Conservation (phyloP, 768 basidiomycete genomes). For the Trametes elegans region DNA sequence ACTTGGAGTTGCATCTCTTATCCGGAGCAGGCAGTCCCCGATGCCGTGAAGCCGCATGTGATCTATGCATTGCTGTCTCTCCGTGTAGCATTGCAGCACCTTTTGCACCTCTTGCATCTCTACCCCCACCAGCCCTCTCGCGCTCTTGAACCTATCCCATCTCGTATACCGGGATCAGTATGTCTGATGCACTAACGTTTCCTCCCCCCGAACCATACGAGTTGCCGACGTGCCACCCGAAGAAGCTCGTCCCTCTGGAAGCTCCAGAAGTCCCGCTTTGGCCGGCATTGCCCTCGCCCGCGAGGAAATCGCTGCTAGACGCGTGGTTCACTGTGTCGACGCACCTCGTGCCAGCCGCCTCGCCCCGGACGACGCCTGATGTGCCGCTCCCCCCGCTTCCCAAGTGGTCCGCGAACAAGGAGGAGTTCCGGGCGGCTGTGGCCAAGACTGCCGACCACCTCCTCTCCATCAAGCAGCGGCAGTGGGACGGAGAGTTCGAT, state of each 20-base stretch:
- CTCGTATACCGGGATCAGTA: not conserved
- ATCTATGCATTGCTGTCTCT: too few species aligned
- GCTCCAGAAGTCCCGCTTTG: not conserved
- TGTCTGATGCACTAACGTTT: conserved; percentile 1
- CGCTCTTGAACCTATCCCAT: too few species aligned
- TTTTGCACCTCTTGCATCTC: too few species aligned
- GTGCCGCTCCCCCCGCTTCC: conserved; percentile 38
- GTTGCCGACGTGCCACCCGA: conserved; percentile 1
- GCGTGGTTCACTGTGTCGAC: conserved; percentile 43
- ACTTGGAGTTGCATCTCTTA: too few species aligned
- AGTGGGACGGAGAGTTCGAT: conserved; percentile 26
- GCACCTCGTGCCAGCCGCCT: conserved; percentile 54
- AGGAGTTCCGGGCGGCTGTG: conserved; percentile 22
- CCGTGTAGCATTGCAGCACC: too few species aligned
- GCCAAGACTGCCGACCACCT: conserved; percentile 28
- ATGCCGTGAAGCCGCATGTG: too few species aligned
- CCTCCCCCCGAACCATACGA: conserved; percentile 13
- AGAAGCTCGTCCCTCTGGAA: conserved; percentile 12
- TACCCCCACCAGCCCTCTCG: too few species aligned
- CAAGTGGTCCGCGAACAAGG: conserved; percentile 36
- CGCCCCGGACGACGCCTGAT: conserved; percentile 44
- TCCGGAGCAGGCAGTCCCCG: too few species aligned
- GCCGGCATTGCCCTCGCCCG: conserved; percentile 42
- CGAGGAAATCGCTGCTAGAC: conserved; percentile 33
- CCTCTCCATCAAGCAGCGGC: conserved; percentile 31